These are phyloP conservation scores for Leccinum fallax DNA, from an alignment of 1,284 basidiomycete genomes.

Conservation along the genomic window DNA sequence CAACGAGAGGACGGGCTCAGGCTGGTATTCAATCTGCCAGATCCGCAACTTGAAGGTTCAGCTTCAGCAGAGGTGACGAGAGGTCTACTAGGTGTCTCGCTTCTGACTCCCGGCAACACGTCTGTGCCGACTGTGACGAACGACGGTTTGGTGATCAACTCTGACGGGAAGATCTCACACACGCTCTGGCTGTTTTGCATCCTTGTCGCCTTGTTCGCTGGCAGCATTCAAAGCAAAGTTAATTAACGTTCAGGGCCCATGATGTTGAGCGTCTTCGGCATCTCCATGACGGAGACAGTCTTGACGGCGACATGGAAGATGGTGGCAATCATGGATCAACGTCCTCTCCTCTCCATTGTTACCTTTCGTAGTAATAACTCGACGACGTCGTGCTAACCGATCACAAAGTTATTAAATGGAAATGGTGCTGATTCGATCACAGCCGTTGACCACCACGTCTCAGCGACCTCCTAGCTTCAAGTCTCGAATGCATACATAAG, in stretches of 20 bases:
- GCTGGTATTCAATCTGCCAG: constrained; percentile 23
- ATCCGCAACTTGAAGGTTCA: not conserved
- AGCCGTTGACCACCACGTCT: no score
- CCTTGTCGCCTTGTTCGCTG: constrained; percentile 28
- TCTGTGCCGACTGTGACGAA: constrained; percentile 4
- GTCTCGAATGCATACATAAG: no score
- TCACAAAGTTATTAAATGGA: no score
- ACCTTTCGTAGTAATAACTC: no score
- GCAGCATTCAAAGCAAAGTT: constrained; percentile 27
- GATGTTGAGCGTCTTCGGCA: constrained; percentile 21
- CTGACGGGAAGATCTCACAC: constrained; percentile 37
- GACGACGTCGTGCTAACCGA: no score
- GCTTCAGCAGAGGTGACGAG: not conserved
- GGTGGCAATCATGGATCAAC: constrained; percentile 30
- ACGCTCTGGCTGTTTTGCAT: constrained; percentile 33
- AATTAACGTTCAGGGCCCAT: constrained; percentile 26
- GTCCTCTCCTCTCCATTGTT: constrained; percentile 9
- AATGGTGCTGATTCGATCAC: no score
- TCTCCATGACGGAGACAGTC: constrained; percentile 17
- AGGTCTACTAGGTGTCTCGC: constrained; percentile 4
- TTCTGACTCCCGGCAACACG: constrained; percentile 2
- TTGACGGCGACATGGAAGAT: constrained; percentile 21
- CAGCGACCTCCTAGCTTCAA: no score
- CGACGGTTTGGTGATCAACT: constrained; percentile 26
- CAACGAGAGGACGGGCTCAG: constrained; percentile 18